Evolutionary conservation across 129 eudicot species (phyloP).

Genomic region (Rutidosis leptorrhynchoides): DNA sequence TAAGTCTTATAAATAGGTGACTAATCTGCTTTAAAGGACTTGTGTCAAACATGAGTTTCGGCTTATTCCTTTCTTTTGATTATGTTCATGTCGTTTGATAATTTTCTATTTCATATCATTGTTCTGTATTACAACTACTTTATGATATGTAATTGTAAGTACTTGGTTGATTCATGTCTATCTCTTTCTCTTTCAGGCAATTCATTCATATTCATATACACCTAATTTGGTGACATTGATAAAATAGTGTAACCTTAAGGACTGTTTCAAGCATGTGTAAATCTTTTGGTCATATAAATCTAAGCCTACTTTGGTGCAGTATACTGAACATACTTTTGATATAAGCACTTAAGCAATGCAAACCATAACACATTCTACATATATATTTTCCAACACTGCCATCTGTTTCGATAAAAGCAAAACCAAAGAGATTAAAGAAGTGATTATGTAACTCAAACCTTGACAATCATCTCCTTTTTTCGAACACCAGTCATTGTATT

Average conservation of each 20-base stretch:
- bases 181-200: constrained; percentile 8
- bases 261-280: neutral
- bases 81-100: too few relatives aligned
- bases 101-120: too few relatives aligned
- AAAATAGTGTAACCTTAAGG: neutral
- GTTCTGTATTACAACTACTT: too few relatives aligned
- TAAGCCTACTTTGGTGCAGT: neutral
- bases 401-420: neutral
- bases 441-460: too few relatives aligned
- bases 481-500: too few relatives aligned
- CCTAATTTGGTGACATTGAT: neutral
- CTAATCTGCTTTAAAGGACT: too few relatives aligned
- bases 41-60: too few relatives aligned
- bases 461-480: constrained; percentile 26
- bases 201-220: neutral
- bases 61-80: too few relatives aligned
- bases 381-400: neutral
- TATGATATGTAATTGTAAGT: too few relatives aligned
- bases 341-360: constrained; percentile 6
- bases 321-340: neutral
- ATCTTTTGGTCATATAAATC: constrained; percentile 1
- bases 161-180: too few relatives aligned
- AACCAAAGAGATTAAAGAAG: too few relatives aligned
- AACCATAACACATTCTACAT: neutral
- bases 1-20: too few relatives aligned